These are phyloP conservation scores for Stylonectria norvegica DNA, from an alignment of 2,329 filamentous ascomycete genomes.

Conservation along the genomic window DNA sequence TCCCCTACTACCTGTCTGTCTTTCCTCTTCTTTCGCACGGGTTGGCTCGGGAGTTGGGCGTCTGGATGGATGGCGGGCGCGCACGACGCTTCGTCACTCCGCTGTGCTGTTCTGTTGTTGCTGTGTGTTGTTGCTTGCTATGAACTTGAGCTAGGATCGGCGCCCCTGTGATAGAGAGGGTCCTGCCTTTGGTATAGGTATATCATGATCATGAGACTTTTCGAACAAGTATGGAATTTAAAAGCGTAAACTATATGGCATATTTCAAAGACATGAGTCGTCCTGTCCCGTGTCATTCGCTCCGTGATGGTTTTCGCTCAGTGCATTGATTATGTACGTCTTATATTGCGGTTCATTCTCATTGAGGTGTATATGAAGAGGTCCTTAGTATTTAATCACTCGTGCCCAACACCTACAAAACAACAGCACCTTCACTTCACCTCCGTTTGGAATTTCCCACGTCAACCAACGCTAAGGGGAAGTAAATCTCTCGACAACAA, in stretches of 20 bases:
- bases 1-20: constrained; percentile 15
- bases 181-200: too few relatives aligned
- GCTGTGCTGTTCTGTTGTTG: too few relatives aligned
- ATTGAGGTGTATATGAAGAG: constrained; percentile 25
- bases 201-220: constrained; percentile 24
- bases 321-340: too few relatives aligned
- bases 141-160: too few relatives aligned
- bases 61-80: constrained; percentile 21
- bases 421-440: constrained; percentile 3
- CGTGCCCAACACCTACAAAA: constrained; percentile 21
- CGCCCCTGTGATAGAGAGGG: too few relatives aligned
- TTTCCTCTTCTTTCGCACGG: constrained; percentile 23
- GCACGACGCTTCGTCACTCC: too few relatives aligned
- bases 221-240: constrained; percentile 11
- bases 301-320: too few relatives aligned
- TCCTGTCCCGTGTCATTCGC: too few relatives aligned
- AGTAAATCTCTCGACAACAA: constrained; percentile 10
- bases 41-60: constrained; percentile 33
- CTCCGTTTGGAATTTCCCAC: constrained; percentile 9
- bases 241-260: too few relatives aligned
- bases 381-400: constrained; percentile 28
- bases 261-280: too few relatives aligned
- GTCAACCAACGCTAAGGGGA: constrained; percentile 10
- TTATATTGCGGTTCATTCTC: neutral
- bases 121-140: constrained; percentile 20